These are phyloP conservation scores for Erysimum cheiranthoides DNA, from an alignment of 345 rosid genomes.

Conservation along the genomic window DNA sequence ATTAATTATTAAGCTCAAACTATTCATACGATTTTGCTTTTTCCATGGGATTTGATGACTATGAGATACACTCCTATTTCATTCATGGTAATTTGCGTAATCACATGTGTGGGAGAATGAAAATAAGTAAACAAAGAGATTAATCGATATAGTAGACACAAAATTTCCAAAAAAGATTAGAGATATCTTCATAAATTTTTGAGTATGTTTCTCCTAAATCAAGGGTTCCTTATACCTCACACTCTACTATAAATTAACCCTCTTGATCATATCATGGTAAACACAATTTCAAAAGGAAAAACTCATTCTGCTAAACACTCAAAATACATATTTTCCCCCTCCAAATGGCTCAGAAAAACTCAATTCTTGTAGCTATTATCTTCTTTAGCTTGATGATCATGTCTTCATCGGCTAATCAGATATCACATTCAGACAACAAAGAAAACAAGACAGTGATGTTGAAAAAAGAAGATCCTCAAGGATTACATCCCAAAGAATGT, in stretches of 20 bases:
- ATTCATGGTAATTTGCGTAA: background rate
- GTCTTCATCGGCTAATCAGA: constrained; percentile 12
- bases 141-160: too few species aligned
- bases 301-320: background rate
- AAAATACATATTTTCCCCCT: background rate
- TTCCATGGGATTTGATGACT: background rate
- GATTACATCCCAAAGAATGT: constrained; percentile 19
- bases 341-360: constrained; percentile 5
- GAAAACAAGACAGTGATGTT: background rate
- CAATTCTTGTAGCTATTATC: constrained; percentile 8
- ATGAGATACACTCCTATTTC: constrained; percentile 3
- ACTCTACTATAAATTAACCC: constrained; percentile 1
- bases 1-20: background rate
- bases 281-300: background rate
- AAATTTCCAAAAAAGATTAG: too few species aligned
- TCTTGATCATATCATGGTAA: background rate
- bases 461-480: constrained; percentile 1
- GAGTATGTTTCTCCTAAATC: constrained; percentile 6
- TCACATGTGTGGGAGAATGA: background rate
- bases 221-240: constrained; percentile 14
- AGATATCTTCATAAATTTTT: too few species aligned
- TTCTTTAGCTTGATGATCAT: constrained; percentile 6
- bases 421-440: background rate
- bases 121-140: background rate
- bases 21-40: background rate